Evolutionary conservation across 179 eudicot species (phyloP), one percentile per base, ranked within the genome.

Genomic region (Vitellaria paradoxa): DNA sequence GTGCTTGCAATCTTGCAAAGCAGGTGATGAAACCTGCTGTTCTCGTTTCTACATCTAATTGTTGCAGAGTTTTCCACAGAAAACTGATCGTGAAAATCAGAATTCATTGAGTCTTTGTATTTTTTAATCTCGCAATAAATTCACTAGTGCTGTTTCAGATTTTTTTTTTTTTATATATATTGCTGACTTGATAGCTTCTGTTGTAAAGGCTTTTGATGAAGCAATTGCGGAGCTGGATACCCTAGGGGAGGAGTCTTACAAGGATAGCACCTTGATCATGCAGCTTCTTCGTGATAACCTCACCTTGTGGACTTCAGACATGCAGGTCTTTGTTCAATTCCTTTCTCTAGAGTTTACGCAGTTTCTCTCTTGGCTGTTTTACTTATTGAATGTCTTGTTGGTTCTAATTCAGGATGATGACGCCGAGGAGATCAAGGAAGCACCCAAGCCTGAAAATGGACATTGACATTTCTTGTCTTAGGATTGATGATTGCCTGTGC

Each of bases 251-350:
- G 93, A 88, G 70, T 90, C 93, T 15, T 90, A 86, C 89, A 88
- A 90, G 76, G 93, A 88, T 68, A 88, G 89, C 89, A 89, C 93
- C 50, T 57, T 89, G 79, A 89, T 89, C 61, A 89, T 89, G 93
- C 89, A 89, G 82, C 91, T 89, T 63, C 88, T 89, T 24, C 87
- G 91, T 57, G 93, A 88, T 74, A 86, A 88, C 81, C 86, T 89
- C 73, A 89, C 93, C 53, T 79, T 89, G 81, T 89, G 91, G 93
- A 89, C 91, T 74, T 89, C 91, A 26, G 91, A 89, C 74, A 88
- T 89, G 91, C 93, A 87, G 91, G 93, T 87, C 69, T 40, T 9
- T 18, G 24, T 18, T 20, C 17, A 1, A 14, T 55, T 55, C 59
- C 17, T 14, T 14, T 55, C 17, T 55, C 13, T 4, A 4, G 14